Evolutionary conservation across 768 basidiomycete species (phyloP).

Genomic region (Tephrocybe sp.): DNA sequence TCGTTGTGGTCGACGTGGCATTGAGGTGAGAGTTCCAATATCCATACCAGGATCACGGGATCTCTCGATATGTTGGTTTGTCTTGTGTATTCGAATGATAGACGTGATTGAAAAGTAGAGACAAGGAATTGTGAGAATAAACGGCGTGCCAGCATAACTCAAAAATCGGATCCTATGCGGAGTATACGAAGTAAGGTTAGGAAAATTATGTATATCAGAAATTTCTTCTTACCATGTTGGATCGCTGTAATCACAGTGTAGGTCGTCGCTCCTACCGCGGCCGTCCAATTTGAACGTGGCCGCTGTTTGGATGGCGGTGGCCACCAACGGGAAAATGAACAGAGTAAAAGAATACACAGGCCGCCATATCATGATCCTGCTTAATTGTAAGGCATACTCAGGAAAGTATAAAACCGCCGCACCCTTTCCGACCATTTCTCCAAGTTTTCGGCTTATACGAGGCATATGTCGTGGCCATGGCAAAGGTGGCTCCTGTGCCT

Average conservation of each 20-base stretch:
- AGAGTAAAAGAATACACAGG: constrained; percentile 30
- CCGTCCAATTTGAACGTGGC: constrained; percentile 43
- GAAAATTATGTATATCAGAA: background rate
- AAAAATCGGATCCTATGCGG: constrained; percentile 55
- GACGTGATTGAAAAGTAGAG: constrained; percentile 46
- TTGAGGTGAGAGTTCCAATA: constrained; percentile 12
- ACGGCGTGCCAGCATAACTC: constrained; percentile 59
- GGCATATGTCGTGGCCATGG: constrained; percentile 39
- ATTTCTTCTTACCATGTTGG: constrained; percentile 50
- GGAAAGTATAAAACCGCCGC: constrained; percentile 14
- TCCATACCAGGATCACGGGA: constrained; percentile 29
- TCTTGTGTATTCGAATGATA: constrained; percentile 33
- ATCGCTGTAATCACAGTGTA: constrained; percentile 58
- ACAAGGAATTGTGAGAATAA: constrained; percentile 50
- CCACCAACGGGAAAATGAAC: constrained; percentile 45
- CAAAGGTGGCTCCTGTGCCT: constrained; percentile 41
- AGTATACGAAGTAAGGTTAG: constrained; percentile 1
- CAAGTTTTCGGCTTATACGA: constrained; percentile 42
- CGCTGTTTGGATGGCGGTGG: constrained; percentile 39
- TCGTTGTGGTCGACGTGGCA: constrained; percentile 18
- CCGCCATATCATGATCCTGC: constrained; percentile 51
- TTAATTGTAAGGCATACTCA: background rate
- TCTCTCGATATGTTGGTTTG: constrained; percentile 35
- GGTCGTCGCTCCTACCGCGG: constrained; percentile 43
- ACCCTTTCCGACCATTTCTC: constrained; percentile 31